phyloP scores from a whole-genome alignment of 1,284 basidiomycete genomes.

The Prillingera fragicola region DNA sequence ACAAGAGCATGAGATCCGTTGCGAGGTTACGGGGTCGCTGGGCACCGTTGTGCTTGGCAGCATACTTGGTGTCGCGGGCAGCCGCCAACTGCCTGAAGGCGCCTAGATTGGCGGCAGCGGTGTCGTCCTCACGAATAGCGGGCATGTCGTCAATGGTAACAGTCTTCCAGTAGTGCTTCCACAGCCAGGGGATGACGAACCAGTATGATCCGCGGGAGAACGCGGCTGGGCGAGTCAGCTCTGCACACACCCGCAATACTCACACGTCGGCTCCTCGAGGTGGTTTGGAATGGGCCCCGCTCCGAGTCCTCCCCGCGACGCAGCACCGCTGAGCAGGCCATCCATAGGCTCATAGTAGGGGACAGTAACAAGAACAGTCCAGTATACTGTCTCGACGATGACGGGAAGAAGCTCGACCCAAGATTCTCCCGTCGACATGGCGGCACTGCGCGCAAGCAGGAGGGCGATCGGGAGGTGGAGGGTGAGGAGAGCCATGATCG shows the following conservation, averaged over 20 bases:
- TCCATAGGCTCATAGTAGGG: conserved; percentile 43
- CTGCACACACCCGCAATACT: no score
- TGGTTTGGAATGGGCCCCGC: conserved; percentile 26
- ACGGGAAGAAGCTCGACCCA: conserved; percentile 27
- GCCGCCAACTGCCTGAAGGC: conserved; percentile 44
- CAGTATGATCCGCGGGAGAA: conserved; percentile 46
- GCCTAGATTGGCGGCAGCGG: conserved; percentile 48
- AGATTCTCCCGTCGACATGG: conserved; percentile 22
- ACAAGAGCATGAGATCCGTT: conserved; percentile 33
- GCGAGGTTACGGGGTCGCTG: conserved; percentile 42
- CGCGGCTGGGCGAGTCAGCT: conserved; percentile 25
- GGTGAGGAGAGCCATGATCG: conserved; percentile 38
- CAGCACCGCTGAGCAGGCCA: conserved; percentile 32
- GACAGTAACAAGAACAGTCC: conserved; percentile 39
- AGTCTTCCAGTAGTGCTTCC: conserved; percentile 48
- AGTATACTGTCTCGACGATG: conserved; percentile 35
- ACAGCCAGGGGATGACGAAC: conserved; percentile 48
- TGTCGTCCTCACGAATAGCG: conserved; percentile 52
- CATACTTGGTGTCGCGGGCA: conserved; percentile 16
- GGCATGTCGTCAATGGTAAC: conserved; percentile 50
- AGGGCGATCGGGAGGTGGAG: conserved; percentile 39
- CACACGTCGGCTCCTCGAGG: conserved; percentile 39
- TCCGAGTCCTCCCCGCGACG: conserved; percentile 32
- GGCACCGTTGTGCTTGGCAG: conserved; percentile 21
- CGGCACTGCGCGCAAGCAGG: conserved; percentile 35